These are phyloP conservation scores for Copromyces sp. DNA, from an alignment of 495 filamentous ascomycete species.

Conservation along the genomic window DNA sequence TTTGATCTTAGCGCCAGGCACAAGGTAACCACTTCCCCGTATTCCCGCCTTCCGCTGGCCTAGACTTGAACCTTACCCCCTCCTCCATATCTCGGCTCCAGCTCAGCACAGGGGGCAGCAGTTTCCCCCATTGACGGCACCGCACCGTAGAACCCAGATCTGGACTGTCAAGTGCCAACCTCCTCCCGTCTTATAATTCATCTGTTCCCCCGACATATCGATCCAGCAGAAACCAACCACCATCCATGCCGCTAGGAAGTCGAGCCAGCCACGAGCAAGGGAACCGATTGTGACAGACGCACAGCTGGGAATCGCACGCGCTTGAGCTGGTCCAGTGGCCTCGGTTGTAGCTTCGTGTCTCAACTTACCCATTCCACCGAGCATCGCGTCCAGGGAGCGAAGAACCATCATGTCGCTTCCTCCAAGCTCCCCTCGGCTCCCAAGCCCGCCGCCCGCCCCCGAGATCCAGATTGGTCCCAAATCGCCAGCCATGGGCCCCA, in stretches of 20 bases:
- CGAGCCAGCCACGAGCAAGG: background rate
- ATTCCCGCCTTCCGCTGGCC: background rate
- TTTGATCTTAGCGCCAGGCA: background rate
- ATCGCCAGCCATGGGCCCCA: slow-evolving; percentile 57
- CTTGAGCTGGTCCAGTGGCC: background rate
- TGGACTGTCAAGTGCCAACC: background rate
- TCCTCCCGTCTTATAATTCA: background rate
- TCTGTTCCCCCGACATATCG: background rate
- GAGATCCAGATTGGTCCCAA: slow-evolving; percentile 84
- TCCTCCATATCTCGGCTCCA: background rate
- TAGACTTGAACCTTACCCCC: background rate
- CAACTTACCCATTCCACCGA: background rate
- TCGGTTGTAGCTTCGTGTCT: background rate
- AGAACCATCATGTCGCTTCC: slow-evolving; percentile 45
- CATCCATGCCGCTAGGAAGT: background rate
- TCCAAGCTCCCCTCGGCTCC: slow-evolving; percentile 74
- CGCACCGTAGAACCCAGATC: background rate
- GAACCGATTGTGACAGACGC: background rate
- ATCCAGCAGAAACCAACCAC: background rate
- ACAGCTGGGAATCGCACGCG: background rate
- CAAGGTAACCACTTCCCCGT: background rate
- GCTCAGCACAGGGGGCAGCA: background rate
- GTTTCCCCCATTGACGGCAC: background rate
- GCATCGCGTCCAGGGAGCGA: background rate
- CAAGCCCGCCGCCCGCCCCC: slow-evolving; percentile 78